phyloP scores from a whole-genome alignment of 352 stramenopile genomes.

The Poterioochromonas sp. region DNA sequence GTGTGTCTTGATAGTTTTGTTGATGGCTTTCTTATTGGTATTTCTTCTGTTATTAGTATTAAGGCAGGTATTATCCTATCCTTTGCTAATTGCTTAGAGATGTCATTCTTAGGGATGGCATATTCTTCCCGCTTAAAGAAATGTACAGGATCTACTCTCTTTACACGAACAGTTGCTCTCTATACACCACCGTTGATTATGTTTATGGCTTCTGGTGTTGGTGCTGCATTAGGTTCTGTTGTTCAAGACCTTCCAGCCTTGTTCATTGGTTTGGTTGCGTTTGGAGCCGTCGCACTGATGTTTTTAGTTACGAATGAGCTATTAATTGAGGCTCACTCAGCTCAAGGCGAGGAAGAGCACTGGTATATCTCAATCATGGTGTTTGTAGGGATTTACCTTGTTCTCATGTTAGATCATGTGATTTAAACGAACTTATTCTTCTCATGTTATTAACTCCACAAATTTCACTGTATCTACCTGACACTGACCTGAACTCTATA shows the following conservation, averaged over 20 bases:
- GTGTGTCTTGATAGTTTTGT: slow-evolving; percentile 19
- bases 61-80: slow-evolving; percentile 4
- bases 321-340: background rate
- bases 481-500: too few species aligned
- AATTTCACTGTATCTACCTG: too few species aligned
- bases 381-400: slow-evolving; percentile 20
- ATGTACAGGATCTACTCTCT: background rate
- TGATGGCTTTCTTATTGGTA: slow-evolving; percentile 24
- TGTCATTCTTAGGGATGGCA: slow-evolving; percentile 26
- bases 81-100: slow-evolving; percentile 24
- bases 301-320: slow-evolving; percentile 14
- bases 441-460: too few species aligned
- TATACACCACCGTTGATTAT: slow-evolving; percentile 23
- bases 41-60: background rate
- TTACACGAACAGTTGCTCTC: background rate
- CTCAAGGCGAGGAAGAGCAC: slow-evolving; percentile 20
- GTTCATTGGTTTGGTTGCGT: slow-evolving; percentile 18
- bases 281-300: slow-evolving; percentile 7
- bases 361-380: slow-evolving; percentile 7
- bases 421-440: too few species aligned
- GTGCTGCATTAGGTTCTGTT: background rate
- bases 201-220: slow-evolving; percentile 8
- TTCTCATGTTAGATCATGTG: background rate
- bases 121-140: slow-evolving; percentile 6
- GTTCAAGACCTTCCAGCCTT: background rate